Percentiles rank a stretch among this genome's conserved stretches.
These are phyloP conservation scores for Pleurotus citrinopileatus DNA, from an alignment of 768 basidiomycete genomes.

Conservation along the genomic window DNA sequence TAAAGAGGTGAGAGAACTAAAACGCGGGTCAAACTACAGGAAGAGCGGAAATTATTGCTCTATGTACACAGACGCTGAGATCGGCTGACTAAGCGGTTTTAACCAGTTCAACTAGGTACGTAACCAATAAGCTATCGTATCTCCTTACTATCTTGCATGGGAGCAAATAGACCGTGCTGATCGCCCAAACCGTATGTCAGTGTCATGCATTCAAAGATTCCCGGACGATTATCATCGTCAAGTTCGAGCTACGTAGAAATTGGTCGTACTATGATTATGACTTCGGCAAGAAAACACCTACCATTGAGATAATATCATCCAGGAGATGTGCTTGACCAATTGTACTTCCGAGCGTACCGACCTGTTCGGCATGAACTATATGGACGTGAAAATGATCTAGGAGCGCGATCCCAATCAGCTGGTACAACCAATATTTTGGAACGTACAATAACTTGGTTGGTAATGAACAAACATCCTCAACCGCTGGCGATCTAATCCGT, in stretches of 20 bases:
- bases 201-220: slow-evolving; percentile 67
- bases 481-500: slow-evolving; percentile 59
- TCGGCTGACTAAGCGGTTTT: no score
- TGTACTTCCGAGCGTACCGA: slow-evolving; percentile 63
- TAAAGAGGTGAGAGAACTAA: slow-evolving; percentile 18
- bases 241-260: slow-evolving; percentile 43
- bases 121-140: no score
- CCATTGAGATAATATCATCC: slow-evolving; percentile 88
- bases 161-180: slow-evolving; percentile 66
- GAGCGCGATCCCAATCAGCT: background rate
- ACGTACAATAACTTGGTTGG: slow-evolving; percentile 92
- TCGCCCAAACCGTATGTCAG: slow-evolving; percentile 83
- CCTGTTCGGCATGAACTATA: slow-evolving; percentile 76
- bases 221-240: slow-evolving; percentile 49
- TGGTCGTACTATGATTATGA: background rate
- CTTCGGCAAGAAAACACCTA: slow-evolving; percentile 27
- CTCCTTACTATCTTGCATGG: no score
- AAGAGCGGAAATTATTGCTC: no score
- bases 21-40: slow-evolving; percentile 8
- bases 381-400: slow-evolving; percentile 95
- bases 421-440: background rate
- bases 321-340: slow-evolving; percentile 92
- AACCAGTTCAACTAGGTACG: no score
- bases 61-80: no score
- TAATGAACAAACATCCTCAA: slow-evolving; percentile 89